Conservation (phyloP, 1,284 basidiomycete genomes). For the Kwoniella shivajii region DNA sequence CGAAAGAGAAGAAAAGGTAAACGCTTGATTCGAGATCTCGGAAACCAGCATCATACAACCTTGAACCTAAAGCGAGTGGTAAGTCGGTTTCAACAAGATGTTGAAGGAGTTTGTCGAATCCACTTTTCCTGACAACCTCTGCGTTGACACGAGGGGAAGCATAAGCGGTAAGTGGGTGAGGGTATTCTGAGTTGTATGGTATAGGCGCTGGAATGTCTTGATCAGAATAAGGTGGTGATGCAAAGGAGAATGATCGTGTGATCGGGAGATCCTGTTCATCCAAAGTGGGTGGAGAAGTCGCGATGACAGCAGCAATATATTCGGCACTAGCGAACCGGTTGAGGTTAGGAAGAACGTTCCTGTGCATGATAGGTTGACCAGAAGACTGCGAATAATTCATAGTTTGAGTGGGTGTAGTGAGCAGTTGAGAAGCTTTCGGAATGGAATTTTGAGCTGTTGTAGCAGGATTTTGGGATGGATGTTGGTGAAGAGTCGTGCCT, state of each 20-base stretch:
- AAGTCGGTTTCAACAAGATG: constrained; percentile 22
- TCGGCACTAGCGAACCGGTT: constrained; percentile 10
- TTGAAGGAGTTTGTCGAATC: constrained; percentile 30
- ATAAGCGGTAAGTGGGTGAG: constrained; percentile 48
- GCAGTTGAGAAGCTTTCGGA: no score
- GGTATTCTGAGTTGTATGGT: constrained; percentile 46
- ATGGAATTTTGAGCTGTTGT: no score
- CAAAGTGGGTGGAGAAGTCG: constrained; percentile 1
- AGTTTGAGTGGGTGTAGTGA: no score
- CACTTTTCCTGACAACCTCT: constrained; percentile 23
- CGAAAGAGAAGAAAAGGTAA: constrained; percentile 25
- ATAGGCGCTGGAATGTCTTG: constrained; percentile 34
- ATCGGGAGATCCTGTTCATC: constrained; percentile 15
- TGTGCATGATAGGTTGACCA: no score
- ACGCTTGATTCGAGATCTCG: constrained; percentile 26
- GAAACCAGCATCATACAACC: constrained; percentile 34
- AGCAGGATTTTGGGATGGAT: no score
- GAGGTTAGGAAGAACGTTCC: constrained; percentile 12
- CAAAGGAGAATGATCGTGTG: constrained; percentile 35
- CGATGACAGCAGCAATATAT: constrained; percentile 10
- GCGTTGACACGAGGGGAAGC: constrained; percentile 46
- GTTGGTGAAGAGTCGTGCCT: no score
- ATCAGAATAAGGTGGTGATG: constrained; percentile 28
- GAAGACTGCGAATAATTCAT: no score
- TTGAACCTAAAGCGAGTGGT: constrained; percentile 29